These are phyloP conservation scores for Colletotrichum chrysophilum DNA, from an alignment of 2,329 filamentous ascomycete species.

Conservation along the genomic window DNA sequence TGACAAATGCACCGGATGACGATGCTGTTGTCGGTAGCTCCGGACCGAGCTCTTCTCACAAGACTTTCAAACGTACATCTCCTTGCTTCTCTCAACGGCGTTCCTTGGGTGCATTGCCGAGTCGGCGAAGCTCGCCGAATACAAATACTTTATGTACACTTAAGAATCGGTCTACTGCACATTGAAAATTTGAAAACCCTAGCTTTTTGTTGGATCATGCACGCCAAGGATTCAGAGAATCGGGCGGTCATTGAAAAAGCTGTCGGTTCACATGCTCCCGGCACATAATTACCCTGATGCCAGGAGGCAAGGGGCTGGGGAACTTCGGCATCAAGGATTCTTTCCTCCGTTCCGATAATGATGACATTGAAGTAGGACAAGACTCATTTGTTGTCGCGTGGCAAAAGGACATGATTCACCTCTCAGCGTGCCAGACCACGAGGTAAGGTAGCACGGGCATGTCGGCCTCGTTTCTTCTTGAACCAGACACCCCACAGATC, in stretches of 20 bases:
- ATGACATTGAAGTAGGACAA: not conserved
- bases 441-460: constrained; percentile 7
- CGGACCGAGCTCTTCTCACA: not conserved
- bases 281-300: not conserved
- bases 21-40: not conserved
- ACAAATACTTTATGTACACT: not conserved
- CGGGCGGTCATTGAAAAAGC: not conserved
- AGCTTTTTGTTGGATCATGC: not conserved
- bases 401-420: constrained; percentile 9
- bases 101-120: not conserved
- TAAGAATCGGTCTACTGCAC: not conserved
- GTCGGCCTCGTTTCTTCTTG: not conserved
- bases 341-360: not conserved
- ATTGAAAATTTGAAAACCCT: not conserved
- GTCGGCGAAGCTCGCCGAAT: not conserved
- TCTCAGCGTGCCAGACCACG: constrained; percentile 19
- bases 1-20: not conserved
- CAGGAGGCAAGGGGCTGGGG: not conserved
- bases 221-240: not conserved
- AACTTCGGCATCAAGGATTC: not conserved
- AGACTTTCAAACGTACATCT: not conserved
- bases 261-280: not conserved
- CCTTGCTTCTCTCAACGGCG: not conserved
- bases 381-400: constrained; percentile 5
- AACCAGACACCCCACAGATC: constrained; percentile 10